A percentile compares a stretch with the other conserved stretches of the same genome.
These are phyloP conservation scores for Podila minutissima DNA, from an alignment of 192 early-diverging fungal genomes.

Conservation along the genomic window DNA sequence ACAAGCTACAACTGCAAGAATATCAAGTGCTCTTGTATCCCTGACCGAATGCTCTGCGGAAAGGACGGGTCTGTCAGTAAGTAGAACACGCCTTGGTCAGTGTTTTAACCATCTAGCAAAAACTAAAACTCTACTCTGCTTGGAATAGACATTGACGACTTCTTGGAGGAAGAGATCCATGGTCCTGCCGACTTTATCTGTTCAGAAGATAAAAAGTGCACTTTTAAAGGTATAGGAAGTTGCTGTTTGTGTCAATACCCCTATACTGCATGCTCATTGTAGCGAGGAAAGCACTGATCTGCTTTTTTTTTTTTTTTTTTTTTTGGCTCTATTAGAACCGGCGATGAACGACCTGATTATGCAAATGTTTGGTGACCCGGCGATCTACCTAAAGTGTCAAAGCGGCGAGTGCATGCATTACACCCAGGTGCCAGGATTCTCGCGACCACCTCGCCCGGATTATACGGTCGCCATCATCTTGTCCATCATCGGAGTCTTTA, in stretches of 20 bases:
- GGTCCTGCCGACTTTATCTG: conserved; percentile 76
- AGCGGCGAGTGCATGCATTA: conserved; percentile 91
- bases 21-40: conserved; percentile 80
- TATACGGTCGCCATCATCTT: conserved; percentile 50
- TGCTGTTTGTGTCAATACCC: not conserved
- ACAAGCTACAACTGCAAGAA: conserved; percentile 72
- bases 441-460: conserved; percentile 51
- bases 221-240: conserved; percentile 43
- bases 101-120: too few relatives aligned
- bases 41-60: conserved; percentile 80
- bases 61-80: conserved; percentile 74
- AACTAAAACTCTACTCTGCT: not conserved
- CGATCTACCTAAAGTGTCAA: conserved; percentile 80
- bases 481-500: conserved; percentile 50
- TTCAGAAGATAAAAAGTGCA: conserved; percentile 54
- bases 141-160: conserved; percentile 70
- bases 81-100: not conserved
- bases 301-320: not conserved
- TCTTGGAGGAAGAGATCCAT: conserved; percentile 76
- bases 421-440: conserved; percentile 83
- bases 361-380: conserved; percentile 84
- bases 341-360: conserved; percentile 86
- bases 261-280: not conserved
- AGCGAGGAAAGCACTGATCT: too few relatives aligned
- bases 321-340: conserved; percentile 60